Percentiles rank a stretch among this genome's conserved stretches.
Conservation (phyloP, 495 filamentous ascomycete genomes). For the Penicillium salamii region DNA sequence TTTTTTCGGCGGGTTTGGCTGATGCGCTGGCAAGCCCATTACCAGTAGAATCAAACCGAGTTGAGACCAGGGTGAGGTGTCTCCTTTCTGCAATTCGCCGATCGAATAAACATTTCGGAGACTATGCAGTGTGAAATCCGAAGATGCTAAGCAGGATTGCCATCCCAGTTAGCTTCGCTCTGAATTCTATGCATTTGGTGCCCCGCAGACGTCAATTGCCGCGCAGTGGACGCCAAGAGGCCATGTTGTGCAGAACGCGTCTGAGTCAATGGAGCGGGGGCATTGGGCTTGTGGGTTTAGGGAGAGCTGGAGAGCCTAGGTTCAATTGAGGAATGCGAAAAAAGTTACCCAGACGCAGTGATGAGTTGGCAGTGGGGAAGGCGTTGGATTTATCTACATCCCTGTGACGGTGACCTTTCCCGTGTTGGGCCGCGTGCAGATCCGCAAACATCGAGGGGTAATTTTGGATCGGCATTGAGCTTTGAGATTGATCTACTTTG, state of each 20-base stretch:
- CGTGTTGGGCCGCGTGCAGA: constrained; percentile 25
- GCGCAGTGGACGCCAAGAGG: constrained; percentile 30
- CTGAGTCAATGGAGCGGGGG: constrained; percentile 1
- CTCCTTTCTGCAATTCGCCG: constrained; percentile 24
- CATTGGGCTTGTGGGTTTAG: neutral
- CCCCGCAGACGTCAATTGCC: neutral
- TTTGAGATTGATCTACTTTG: neutral
- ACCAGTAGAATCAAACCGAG: constrained; percentile 66
- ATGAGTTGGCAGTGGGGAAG: constrained; percentile 77
- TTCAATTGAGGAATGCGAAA: constrained; percentile 3
- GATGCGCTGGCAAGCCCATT: constrained; percentile 90
- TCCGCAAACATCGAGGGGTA: constrained; percentile 7
- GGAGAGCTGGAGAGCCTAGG: neutral
- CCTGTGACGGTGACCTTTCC: constrained; percentile 18
- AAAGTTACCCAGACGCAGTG: constrained; percentile 63
- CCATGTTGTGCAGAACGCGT: constrained; percentile 39
- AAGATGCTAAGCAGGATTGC: neutral
- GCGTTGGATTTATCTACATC: constrained; percentile 17
- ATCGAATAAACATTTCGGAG: constrained; percentile 15
- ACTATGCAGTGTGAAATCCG: neutral
- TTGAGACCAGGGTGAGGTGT: constrained; percentile 19
- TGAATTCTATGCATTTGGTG: neutral
- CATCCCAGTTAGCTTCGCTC: neutral
- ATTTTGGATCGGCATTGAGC: neutral
- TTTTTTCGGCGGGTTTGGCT: constrained; percentile 37